These are phyloP conservation scores for Russula olivacea DNA, from an alignment of 768 basidiomycete species.

Conservation along the genomic window DNA sequence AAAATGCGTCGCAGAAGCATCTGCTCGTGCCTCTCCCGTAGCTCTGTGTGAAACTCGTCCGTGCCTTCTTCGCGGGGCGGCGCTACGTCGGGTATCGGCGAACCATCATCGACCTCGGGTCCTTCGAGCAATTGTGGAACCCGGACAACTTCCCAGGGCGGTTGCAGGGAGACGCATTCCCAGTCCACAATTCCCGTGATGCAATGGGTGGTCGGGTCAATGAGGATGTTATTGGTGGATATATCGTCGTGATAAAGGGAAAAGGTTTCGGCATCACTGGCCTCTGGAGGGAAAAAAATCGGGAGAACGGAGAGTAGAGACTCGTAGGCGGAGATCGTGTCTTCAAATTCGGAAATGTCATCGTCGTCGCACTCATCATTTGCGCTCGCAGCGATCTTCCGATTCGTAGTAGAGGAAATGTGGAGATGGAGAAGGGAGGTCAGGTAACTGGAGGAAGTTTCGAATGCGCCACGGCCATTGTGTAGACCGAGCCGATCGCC, in stretches of 20 bases:
- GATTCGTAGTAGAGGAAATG: not conserved
- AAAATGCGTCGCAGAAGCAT: conserved; percentile 1
- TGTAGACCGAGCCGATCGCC: not conserved
- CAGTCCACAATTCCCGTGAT: conserved; percentile 22
- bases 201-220: conserved; percentile 19
- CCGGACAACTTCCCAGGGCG: not conserved
- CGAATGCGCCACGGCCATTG: not conserved
- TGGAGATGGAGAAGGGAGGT: conserved; percentile 2
- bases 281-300: not conserved
- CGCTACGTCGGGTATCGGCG: not conserved
- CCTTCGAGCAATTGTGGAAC: conserved; percentile 7
- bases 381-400: not conserved
- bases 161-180: conserved; percentile 13
- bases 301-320: conserved; percentile 1
- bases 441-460: not conserved
- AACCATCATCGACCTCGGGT: conserved; percentile 5
- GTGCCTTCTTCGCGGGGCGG: not conserved
- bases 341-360: not conserved
- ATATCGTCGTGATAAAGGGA: conserved; percentile 19
- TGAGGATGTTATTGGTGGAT: conserved; percentile 16
- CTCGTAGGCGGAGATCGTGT: not conserved
- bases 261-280: not conserved
- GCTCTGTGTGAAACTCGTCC: not conserved
- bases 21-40: not conserved
- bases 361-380: not conserved